Base-by-base conservation (phyloP, 371 early-diverging fungal genomes). In the Nematocida sp. region DNA sequence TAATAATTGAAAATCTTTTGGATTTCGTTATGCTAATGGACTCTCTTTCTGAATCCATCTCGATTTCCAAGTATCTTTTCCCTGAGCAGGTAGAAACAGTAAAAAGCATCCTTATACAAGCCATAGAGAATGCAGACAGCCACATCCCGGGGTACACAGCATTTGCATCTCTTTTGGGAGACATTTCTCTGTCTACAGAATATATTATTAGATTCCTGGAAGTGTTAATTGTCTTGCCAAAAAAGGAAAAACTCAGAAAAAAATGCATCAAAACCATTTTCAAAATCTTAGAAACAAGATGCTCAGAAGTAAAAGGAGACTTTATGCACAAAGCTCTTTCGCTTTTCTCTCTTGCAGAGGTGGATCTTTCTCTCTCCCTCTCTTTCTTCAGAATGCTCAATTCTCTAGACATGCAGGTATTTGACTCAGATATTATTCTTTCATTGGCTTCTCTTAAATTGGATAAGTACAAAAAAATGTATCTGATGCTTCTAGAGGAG, bases 181-280 rank as follows among this genome's bases (percentile, higher is more conserved):
- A 68, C 50, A 30, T 68, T 18, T 35, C 13, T 20, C 23, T 55
- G 33, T n/a, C 11, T 5, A 68, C 33, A n/a, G 50, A 32, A 16
- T 16, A 9, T 39, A 33, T 57, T 4, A 13, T 56, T 1, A 33
- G 1, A 25, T 2, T 68, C 13, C n/a, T 36, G 5, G n/a, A 57
- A 20, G 38, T 0, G 36, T 23, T 57, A 23, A 16, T 9, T 18
- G 16, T 5, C 18, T 18, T 59, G 30, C 38, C 60, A 33, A 49
- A 55, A 23, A 3, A 25, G 40, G 69, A 68, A 9, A n/a, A n/a
- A n/a, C n/a, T n/a, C n/a, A 40, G 56, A 45, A 68, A 68, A 25
- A 5, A 36, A 20, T 16, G 25, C 7, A 18, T 68, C 32, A 68
- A 68, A 40, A 38, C 60, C 11, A 16, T 68, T 0, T 45, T 68